phyloP scores from a whole-genome alignment of 768 basidiomycete genomes.

The Candolleomyces aberdarensis region DNA sequence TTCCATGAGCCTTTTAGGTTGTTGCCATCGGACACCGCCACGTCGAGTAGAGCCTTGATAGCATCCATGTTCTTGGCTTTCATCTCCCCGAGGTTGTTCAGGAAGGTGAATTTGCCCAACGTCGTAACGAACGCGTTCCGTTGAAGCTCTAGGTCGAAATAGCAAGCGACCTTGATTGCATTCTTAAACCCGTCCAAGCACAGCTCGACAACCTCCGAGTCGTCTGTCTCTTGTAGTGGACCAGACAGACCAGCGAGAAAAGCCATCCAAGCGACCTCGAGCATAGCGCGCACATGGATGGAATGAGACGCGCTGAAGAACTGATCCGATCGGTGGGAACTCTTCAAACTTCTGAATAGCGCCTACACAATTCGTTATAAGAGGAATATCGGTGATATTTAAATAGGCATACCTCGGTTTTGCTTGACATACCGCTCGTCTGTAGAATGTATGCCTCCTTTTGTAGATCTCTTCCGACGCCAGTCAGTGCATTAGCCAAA shows the following conservation, averaged over 20 bases:
- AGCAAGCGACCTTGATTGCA: slow-evolving; percentile 95
- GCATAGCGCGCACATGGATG: slow-evolving; percentile 97
- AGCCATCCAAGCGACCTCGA: slow-evolving; percentile 99
- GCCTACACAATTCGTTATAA: slow-evolving; percentile 3
- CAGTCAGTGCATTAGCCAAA: slow-evolving; percentile 76
- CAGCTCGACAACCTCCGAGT: slow-evolving; percentile 85
- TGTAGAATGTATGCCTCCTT: slow-evolving; percentile 95
- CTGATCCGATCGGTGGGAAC: slow-evolving; percentile 73
- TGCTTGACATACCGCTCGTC: slow-evolving; percentile 93
- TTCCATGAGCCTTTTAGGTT: slow-evolving; percentile 95
- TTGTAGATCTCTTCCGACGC: slow-evolving; percentile 91
- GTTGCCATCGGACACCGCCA: slow-evolving; percentile 96
- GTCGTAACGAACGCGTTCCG: slow-evolving; percentile 99
- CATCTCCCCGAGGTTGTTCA: slow-evolving; percentile 98
- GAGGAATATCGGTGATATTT: background rate
- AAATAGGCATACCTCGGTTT: slow-evolving; percentile 72
- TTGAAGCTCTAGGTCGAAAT: slow-evolving; percentile 95
- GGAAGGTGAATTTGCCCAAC: slow-evolving; percentile 92
- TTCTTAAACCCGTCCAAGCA: slow-evolving; percentile 95
- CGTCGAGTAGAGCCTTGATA: slow-evolving; percentile 90
- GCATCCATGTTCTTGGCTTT: slow-evolving; percentile 99
- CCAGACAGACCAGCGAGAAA: slow-evolving; percentile 94
- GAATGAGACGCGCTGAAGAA: slow-evolving; percentile 97
- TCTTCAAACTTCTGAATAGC: slow-evolving; percentile 85
- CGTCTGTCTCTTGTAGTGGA: slow-evolving; percentile 93